Conservation (phyloP, 2,329 filamentous ascomycete species). For the Alternaria rosae region DNA sequence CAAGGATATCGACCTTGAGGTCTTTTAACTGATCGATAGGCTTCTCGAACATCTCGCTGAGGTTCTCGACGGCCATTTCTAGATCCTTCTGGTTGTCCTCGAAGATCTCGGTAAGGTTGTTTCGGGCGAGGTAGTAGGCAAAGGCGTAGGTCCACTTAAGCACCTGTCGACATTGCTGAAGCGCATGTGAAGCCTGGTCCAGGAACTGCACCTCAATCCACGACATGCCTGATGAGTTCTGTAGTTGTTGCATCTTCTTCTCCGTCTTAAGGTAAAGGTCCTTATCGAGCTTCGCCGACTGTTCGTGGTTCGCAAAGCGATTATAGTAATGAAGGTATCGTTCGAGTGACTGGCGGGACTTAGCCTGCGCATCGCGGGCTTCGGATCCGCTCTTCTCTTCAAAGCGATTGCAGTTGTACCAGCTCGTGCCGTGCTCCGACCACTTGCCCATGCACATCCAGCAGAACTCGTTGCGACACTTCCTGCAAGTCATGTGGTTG, state of each 20-base stretch:
- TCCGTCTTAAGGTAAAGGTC: conserved; percentile 96
- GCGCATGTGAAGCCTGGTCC: conserved; percentile 87
- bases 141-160: conserved; percentile 99
- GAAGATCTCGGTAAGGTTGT: conserved; percentile 96
- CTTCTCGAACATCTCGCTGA: conserved; percentile 99
- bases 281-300: conserved; percentile 94
- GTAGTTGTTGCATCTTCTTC: conserved; percentile 97
- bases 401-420: conserved; percentile 99
- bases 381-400: conserved; percentile 95
- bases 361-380: conserved; percentile 89
- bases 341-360: conserved; percentile 87
- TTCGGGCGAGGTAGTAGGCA: conserved; percentile 94
- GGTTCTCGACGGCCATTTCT: conserved; percentile 93
- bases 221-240: conserved; percentile 92
- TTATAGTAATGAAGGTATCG: conserved; percentile 99
- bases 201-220: conserved; percentile 99
- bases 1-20: conserved; percentile 96
- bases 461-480: conserved; percentile 96
- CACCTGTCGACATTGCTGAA: conserved; percentile 97
- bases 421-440: conserved; percentile 98
- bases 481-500: conserved; percentile 97
- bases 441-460: conserved; percentile 99
- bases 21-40: conserved; percentile 84
- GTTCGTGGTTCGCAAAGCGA: conserved; percentile 97
- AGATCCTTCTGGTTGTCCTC: conserved; percentile 99